Evolutionary conservation across 1,139 yeast genomes (phyloP).

Genomic region (Sugiyamaella novakii): DNA sequence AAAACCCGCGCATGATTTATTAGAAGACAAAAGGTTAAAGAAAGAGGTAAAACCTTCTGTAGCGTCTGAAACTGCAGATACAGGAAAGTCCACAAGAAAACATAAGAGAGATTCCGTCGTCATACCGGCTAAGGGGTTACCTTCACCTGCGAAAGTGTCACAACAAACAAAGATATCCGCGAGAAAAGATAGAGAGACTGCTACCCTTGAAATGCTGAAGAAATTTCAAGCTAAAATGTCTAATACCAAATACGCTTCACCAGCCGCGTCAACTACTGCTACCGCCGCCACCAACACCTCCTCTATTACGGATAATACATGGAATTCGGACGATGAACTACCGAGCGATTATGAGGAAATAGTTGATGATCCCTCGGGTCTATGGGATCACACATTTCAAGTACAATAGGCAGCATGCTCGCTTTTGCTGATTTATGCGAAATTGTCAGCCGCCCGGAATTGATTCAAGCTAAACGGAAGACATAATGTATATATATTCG

Average conservation of each 20-base stretch:
- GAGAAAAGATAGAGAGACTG: slow-evolving; percentile 11
- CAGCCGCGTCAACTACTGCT: background rate
- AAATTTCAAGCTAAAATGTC: slow-evolving; percentile 35
- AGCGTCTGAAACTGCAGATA: background rate
- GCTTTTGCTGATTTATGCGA: too few species aligned
- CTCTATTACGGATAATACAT: background rate
- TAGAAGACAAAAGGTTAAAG: slow-evolving; percentile 24
- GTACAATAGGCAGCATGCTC: too few species aligned
- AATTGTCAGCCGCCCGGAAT: too few species aligned
- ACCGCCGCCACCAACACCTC: background rate
- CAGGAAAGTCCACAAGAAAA: background rate
- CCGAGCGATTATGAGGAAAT: slow-evolving; percentile 37
- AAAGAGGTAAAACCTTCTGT: background rate
- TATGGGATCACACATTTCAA: slow-evolving; percentile 14
- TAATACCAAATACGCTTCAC: background rate
- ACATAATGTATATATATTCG: background rate
- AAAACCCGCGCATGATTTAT: slow-evolving; percentile 54
- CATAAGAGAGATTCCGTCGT: background rate
- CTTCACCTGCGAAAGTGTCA: background rate
- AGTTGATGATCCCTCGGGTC: slow-evolving; percentile 27
- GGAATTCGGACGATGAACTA: slow-evolving; percentile 31
- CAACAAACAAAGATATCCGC: background rate
- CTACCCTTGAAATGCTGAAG: slow-evolving; percentile 28
- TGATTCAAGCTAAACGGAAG: too few species aligned
- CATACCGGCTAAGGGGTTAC: background rate